Percentiles rank a stretch among this genome's conserved stretches.
Evolutionary conservation across 2,329 filamentous ascomycete species (phyloP).

Genomic region (Tolypocladium inflatum): DNA sequence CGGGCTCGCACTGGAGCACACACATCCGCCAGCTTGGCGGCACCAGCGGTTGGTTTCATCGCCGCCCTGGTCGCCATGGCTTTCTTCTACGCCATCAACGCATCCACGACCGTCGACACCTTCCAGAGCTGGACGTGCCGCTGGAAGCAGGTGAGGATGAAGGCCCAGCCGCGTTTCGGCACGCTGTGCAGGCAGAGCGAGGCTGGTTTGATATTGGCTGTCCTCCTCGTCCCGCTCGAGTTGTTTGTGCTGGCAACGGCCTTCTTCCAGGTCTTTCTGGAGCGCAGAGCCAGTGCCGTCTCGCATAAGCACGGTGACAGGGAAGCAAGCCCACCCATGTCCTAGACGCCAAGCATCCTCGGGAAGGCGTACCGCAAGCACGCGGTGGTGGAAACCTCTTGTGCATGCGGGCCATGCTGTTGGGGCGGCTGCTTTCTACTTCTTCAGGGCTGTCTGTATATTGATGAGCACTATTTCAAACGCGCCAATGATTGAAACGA

Average conservation of each 20-base stretch:
- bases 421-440: not conserved
- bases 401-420: not conserved
- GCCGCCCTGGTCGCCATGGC: conserved; percentile 41
- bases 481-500: not conserved
- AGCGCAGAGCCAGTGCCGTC: conserved; percentile 26
- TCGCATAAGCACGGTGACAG: conserved; percentile 19
- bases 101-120: conserved; percentile 41
- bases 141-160: conserved; percentile 46
- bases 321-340: conserved; percentile 18
- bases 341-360: conserved; percentile 2
- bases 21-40: conserved; percentile 12
- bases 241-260: conserved; percentile 35
- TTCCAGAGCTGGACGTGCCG: conserved; percentile 55
- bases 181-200: conserved; percentile 47
- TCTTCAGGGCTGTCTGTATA: not conserved
- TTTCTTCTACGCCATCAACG: conserved; percentile 48
- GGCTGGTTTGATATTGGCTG: conserved; percentile 42
- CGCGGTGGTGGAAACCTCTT: not conserved
- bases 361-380: not conserved
- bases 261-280: conserved; percentile 32
- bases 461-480: not conserved
- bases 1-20: conserved; percentile 10
- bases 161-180: conserved; percentile 41
- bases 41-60: conserved; percentile 20
- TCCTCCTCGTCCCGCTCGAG: conserved; percentile 49